Evolutionary conservation across 1,284 basidiomycete species (phyloP).

Genomic region (Puccinia hordei): DNA sequence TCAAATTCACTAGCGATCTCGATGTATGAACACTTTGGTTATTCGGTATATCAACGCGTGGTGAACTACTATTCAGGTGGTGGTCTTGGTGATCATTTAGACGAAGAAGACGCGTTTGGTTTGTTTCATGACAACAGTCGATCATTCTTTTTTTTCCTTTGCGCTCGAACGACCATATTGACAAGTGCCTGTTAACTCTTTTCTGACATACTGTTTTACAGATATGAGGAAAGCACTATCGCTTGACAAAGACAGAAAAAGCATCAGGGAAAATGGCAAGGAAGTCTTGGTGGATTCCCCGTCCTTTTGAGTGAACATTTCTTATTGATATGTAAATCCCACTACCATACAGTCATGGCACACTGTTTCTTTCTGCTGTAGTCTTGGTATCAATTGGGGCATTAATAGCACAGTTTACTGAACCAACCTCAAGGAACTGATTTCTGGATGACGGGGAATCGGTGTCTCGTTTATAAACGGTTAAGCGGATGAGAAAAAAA

Average conservation of each 20-base stretch:
- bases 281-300: conserved; percentile 38
- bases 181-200: background rate
- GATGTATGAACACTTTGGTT: conserved; percentile 48
- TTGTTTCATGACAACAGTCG: conserved; percentile 1
- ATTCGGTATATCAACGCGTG: conserved; percentile 46
- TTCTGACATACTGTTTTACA: background rate
- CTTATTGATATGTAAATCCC: background rate
- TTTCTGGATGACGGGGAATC: too few species aligned
- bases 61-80: conserved; percentile 40
- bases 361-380: background rate
- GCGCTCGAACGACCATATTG: background rate
- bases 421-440: too few species aligned
- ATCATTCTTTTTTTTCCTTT: background rate
- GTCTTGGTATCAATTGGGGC: too few species aligned
- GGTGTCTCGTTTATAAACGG: too few species aligned
- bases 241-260: conserved; percentile 32
- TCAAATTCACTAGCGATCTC: conserved; percentile 41
- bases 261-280: conserved; percentile 37
- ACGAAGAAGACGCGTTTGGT: conserved; percentile 49
- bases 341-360: background rate
- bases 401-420: too few species aligned
- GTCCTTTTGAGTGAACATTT: conserved; percentile 7
- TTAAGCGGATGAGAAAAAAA: too few species aligned
- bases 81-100: conserved; percentile 17
- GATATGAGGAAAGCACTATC: conserved; percentile 47